Percentiles rank a stretch among this genome's conserved stretches.
These are phyloP conservation scores for Backusella circina DNA, from an alignment of 192 early-diverging fungal species.

Conservation along the genomic window DNA sequence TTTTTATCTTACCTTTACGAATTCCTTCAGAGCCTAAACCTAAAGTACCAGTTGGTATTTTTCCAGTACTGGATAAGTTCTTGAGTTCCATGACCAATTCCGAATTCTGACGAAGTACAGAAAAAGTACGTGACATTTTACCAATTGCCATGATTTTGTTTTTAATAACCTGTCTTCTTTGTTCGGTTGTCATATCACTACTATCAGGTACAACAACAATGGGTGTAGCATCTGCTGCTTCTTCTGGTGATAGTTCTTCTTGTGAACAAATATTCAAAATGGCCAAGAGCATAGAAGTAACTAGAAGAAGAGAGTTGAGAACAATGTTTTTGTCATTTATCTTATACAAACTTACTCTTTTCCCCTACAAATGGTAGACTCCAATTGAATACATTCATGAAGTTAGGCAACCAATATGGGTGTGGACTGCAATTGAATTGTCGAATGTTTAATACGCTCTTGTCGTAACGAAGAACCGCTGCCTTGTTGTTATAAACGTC, in stretches of 20 bases:
- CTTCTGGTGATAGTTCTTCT: constrained; percentile 79
- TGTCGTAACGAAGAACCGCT: constrained; percentile 95
- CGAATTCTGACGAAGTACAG: constrained; percentile 83
- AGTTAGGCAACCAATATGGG: constrained; percentile 98
- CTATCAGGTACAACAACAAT: background rate
- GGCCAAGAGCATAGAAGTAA: constrained; percentile 93
- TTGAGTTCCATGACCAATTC: constrained; percentile 93
- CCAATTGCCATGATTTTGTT: constrained; percentile 93
- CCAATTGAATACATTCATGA: constrained; percentile 99
- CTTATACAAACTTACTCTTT: constrained; percentile 61
- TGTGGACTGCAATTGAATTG: constrained; percentile 89
- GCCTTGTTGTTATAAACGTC: constrained; percentile 99
- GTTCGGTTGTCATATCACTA: constrained; percentile 45
- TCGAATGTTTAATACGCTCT: constrained; percentile 98
- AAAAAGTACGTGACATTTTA: constrained; percentile 83
- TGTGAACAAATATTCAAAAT: constrained; percentile 94
- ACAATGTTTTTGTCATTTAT: background rate
- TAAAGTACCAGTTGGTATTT: constrained; percentile 80
- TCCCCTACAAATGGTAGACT: constrained; percentile 97
- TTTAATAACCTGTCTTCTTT: constrained; percentile 64
- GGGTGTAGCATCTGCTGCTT: constrained; percentile 2
- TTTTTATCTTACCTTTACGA: constrained; percentile 58
- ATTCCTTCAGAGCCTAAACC: constrained; percentile 89
- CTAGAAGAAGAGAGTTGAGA: constrained; percentile 31
- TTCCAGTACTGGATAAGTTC: constrained; percentile 72